Evolutionary conservation across 2,329 filamentous ascomycete species (phyloP), one percentile per base, ranked within the genome.

Genomic region (Simplicillium sp.): DNA sequence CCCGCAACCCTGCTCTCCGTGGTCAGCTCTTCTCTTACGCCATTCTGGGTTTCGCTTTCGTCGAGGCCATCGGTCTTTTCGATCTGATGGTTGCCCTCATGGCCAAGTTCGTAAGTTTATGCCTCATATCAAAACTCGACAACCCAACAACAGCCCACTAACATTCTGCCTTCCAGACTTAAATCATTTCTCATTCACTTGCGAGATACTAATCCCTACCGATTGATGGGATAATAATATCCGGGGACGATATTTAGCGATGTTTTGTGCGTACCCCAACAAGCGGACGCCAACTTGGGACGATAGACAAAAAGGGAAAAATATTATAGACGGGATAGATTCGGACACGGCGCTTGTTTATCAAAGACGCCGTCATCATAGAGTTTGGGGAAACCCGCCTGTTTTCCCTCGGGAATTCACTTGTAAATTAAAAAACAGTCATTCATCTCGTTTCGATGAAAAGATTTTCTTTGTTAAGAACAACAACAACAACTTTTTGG

Each of bases 11-110:
- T 63, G 84, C 84, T 64, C 85, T 94, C 74, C 84, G 86, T 75
- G 87, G 86, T 67, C 87, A 94, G 80, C 86, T 94, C 64, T 94
- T 92, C 84, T 86, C 43, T 57, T 90, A 92, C 74, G 86, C 86
- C 79, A 90, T 92, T 84, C 75, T 92, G 65, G 86, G 87, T 75
- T 92, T 92, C 75, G 87, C 86, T 66, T 92, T 92, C 82, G 86
- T 89, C 70, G 87, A 92, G 70, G 86, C 87, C 73, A 87, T 86
- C 59, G 84, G 83, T 83, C 80, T 87, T 64, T 87, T 87, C 82
- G 82, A 87, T 63, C 81, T 87, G 63, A 88, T 88, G 84, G 79
- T 88, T 87, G 84, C 84, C 74, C 85, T 88, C 75, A 88, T 88
- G 84, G 84, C 83, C 82, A 88, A 88, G 77, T 86, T 84, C 73